A percentile compares a stretch with the other conserved stretches of the same genome.
Evolutionary conservation across 768 basidiomycete genomes (phyloP).

Genomic region (Baorangia bicolor): DNA sequence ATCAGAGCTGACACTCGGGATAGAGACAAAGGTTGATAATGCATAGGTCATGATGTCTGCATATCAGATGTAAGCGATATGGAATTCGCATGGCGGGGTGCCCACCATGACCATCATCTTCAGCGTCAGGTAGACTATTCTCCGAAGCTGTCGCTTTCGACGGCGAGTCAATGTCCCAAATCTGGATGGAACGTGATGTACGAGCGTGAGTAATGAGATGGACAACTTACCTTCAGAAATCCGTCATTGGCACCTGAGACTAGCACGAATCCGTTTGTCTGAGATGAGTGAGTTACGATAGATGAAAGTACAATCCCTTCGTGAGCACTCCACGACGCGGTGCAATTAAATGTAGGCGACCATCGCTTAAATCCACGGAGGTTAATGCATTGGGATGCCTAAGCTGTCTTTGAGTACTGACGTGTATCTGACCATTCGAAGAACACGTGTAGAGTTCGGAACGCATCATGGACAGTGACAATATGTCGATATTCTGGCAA

Average conservation of each 20-base stretch:
- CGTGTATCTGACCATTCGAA: slow-evolving; percentile 70
- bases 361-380: slow-evolving; percentile 52
- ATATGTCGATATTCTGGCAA: slow-evolving; percentile 69
- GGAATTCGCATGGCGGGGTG: background rate
- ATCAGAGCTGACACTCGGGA: slow-evolving; percentile 79
- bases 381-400: background rate
- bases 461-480: slow-evolving; percentile 73
- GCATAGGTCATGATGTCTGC: slow-evolving; percentile 76
- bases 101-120: slow-evolving; percentile 25
- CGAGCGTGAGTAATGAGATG: background rate
- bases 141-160: background rate
- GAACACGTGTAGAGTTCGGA: slow-evolving; percentile 65
- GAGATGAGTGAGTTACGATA: slow-evolving; percentile 45
- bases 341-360: slow-evolving; percentile 83
- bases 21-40: slow-evolving; percentile 81
- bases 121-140: slow-evolving; percentile 2
- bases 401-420: slow-evolving; percentile 24
- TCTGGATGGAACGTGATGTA: slow-evolving; percentile 30
- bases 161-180: slow-evolving; percentile 52
- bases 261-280: slow-evolving; percentile 34
- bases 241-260: slow-evolving; percentile 87
- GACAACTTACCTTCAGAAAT: slow-evolving; percentile 66
- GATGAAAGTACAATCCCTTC: slow-evolving; percentile 82
- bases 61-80: slow-evolving; percentile 1
- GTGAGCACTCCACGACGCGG: slow-evolving; percentile 81